Conservation (phyloP, 2,329 filamentous ascomycete genomes). For the Aspergillus sclerotialis region DNA sequence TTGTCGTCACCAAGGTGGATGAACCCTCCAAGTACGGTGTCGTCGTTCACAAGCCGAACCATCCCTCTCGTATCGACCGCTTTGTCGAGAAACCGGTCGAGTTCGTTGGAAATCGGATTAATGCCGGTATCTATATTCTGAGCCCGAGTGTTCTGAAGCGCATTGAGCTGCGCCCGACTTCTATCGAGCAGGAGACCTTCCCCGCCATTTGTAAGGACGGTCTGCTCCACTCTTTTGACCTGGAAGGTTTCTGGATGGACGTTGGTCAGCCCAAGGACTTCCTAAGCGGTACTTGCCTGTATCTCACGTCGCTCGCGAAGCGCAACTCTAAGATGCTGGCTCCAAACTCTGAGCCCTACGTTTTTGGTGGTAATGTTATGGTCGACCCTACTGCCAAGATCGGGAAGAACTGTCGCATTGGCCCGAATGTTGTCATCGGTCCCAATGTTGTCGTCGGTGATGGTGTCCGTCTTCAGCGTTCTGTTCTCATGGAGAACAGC, state of each 20-base stretch:
- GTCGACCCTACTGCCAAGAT: conserved; percentile 93
- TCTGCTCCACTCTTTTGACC: conserved; percentile 88
- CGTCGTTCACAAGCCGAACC: conserved; percentile 90
- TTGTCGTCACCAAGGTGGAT: conserved; percentile 97
- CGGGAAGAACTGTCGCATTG: conserved; percentile 96
- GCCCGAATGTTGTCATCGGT: conserved; percentile 93
- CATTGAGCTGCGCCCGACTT: conserved; percentile 93
- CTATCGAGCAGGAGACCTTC: conserved; percentile 99
- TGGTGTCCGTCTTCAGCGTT: conserved; percentile 87
- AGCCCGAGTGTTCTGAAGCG: conserved; percentile 85
- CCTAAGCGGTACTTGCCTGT: conserved; percentile 89
- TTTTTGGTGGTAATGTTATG: conserved; percentile 91
- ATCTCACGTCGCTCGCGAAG: conserved; percentile 88
- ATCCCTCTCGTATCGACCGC: conserved; percentile 86
- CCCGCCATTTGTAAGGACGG: conserved; percentile 85
- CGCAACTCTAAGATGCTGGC: conserved; percentile 79
- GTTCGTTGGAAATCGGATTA: conserved; percentile 98
- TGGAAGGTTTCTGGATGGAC: conserved; percentile 99
- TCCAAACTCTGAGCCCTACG: conserved; percentile 65
- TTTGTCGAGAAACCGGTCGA: conserved; percentile 99
- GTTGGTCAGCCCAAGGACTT: conserved; percentile 99
- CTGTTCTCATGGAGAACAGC: conserved; percentile 77
- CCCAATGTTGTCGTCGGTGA: conserved; percentile 89
- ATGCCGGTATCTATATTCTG: conserved; percentile 95
- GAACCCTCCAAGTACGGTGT: conserved; percentile 99